Percentiles rank a stretch among this genome's conserved stretches.
Evolutionary conservation across 805 yeast genomes (phyloP).

Genomic region (Schwanniomyces occidentalis): DNA sequence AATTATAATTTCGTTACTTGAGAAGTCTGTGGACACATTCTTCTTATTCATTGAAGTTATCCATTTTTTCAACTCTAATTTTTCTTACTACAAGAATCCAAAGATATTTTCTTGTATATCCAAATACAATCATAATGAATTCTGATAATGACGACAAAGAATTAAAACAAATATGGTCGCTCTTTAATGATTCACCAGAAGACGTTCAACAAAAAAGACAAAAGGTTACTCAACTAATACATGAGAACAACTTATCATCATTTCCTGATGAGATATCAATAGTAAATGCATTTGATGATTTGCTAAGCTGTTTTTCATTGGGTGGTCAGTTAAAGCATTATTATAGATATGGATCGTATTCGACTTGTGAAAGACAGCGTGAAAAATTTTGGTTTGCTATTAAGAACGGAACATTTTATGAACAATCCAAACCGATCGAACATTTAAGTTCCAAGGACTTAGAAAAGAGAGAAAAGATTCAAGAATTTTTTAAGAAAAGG

Average conservation of each 20-base stretch:
- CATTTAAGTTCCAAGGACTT: slow-evolving; percentile 44
- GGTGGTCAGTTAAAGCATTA: slow-evolving; percentile 88
- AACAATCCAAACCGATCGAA: slow-evolving; percentile 9
- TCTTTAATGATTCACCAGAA: slow-evolving; percentile 30
- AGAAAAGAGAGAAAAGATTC: slow-evolving; percentile 50
- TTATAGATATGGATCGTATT: slow-evolving; percentile 79
- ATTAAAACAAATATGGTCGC: slow-evolving; percentile 28
- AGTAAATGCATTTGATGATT: slow-evolving; percentile 82
- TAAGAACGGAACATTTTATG: slow-evolving; percentile 41
- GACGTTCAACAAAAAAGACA: slow-evolving; percentile 26
- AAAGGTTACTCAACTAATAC: slow-evolving; percentile 19
- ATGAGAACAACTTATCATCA: slow-evolving; percentile 18
- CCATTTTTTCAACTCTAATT: too few species aligned
- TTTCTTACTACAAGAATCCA: too few species aligned
- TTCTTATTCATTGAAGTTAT: too few species aligned
- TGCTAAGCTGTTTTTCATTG: slow-evolving; percentile 80
- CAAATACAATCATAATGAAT: too few species aligned
- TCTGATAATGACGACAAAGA: slow-evolving; percentile 24
- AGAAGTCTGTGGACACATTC: too few species aligned
- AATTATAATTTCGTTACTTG: too few species aligned
- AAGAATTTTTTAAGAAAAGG: slow-evolving; percentile 67
- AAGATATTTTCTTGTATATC: too few species aligned
- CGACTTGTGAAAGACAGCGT: slow-evolving; percentile 67
- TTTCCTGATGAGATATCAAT: slow-evolving; percentile 38
- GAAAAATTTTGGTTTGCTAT: slow-evolving; percentile 82